Percentiles rank a stretch among this genome's conserved stretches.
Evolutionary conservation across 2,329 filamentous ascomycete genomes (phyloP).

Genomic region (Exophiala mesophila): DNA sequence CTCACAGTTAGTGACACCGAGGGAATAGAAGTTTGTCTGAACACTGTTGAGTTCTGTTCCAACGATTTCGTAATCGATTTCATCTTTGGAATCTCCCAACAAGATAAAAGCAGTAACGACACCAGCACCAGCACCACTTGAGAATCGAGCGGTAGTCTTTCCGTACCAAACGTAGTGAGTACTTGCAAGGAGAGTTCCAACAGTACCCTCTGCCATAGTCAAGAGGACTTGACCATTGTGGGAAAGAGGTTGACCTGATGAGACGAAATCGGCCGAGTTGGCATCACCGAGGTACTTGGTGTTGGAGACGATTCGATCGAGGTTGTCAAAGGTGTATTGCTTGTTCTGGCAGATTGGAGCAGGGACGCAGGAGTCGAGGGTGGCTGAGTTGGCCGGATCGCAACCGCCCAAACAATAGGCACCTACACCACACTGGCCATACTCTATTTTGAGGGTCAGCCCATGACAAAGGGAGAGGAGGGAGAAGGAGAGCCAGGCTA

Average conservation of each 20-base stretch:
- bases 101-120: slow-evolving; percentile 98
- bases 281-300: slow-evolving; percentile 82
- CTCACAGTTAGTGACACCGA: slow-evolving; percentile 87
- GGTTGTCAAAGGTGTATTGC: slow-evolving; percentile 66
- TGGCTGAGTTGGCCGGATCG: slow-evolving; percentile 78
- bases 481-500: not conserved
- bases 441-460: slow-evolving; percentile 53
- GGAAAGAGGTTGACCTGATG: slow-evolving; percentile 66
- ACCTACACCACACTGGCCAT: slow-evolving; percentile 86
- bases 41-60: slow-evolving; percentile 70
- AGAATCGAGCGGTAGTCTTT: slow-evolving; percentile 78
- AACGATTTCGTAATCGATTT: slow-evolving; percentile 96
- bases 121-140: slow-evolving; percentile 76
- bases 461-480: slow-evolving; percentile 1
- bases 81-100: slow-evolving; percentile 91
- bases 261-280: slow-evolving; percentile 77
- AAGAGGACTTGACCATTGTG: slow-evolving; percentile 68
- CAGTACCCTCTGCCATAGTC: slow-evolving; percentile 81
- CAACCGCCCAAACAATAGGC: slow-evolving; percentile 95
- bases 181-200: slow-evolving; percentile 79
- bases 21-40: slow-evolving; percentile 96
- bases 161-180: slow-evolving; percentile 97
- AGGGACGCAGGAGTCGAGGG: slow-evolving; percentile 78
- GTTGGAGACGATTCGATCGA: slow-evolving; percentile 66
- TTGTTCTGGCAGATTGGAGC: slow-evolving; percentile 73